These are phyloP conservation scores for Cavenderia fasciculata DNA, from an alignment of 78 protist species.

Conservation along the genomic window DNA sequence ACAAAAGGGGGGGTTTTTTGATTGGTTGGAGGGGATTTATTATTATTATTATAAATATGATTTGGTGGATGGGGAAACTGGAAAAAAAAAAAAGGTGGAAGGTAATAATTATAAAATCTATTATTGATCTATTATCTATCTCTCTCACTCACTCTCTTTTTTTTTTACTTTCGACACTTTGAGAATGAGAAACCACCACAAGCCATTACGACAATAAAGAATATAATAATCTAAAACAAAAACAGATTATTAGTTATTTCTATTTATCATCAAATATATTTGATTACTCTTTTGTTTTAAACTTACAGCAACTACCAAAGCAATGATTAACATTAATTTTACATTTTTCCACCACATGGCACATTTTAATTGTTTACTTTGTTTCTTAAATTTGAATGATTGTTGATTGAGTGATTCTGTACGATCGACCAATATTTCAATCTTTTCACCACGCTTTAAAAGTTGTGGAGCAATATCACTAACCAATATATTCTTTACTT, in stretches of 20 bases:
- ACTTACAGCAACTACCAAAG: slow-evolving; percentile 66
- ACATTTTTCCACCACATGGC: slow-evolving; percentile 96
- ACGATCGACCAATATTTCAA: slow-evolving; percentile 94
- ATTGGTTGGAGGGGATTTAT: too few species aligned
- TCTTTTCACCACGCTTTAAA: slow-evolving; percentile 93
- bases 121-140: too few species aligned
- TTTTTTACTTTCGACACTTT: slow-evolving; percentile 5
- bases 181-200: slow-evolving; percentile 71
- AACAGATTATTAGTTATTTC: neutral
- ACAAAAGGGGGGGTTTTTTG: too few species aligned
- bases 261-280: neutral
- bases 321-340: slow-evolving; percentile 84
- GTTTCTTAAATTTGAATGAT: slow-evolving; percentile 91
- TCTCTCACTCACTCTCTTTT: too few species aligned
- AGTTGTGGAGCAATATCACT: slow-evolving; percentile 90
- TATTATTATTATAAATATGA: too few species aligned
- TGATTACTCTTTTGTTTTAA: neutral
- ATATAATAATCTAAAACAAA: slow-evolving; percentile 32
- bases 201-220: slow-evolving; percentile 38
- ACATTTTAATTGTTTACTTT: slow-evolving; percentile 87
- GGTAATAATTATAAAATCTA: too few species aligned
- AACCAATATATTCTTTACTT: slow-evolving; percentile 88
- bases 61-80: too few species aligned
- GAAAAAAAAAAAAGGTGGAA: too few species aligned
- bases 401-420: slow-evolving; percentile 87